A percentile compares a stretch with the other conserved stretches of the same genome.
Evolutionary conservation across 306 rosid species (phyloP).

Genomic region (Neltuma alba): DNA sequence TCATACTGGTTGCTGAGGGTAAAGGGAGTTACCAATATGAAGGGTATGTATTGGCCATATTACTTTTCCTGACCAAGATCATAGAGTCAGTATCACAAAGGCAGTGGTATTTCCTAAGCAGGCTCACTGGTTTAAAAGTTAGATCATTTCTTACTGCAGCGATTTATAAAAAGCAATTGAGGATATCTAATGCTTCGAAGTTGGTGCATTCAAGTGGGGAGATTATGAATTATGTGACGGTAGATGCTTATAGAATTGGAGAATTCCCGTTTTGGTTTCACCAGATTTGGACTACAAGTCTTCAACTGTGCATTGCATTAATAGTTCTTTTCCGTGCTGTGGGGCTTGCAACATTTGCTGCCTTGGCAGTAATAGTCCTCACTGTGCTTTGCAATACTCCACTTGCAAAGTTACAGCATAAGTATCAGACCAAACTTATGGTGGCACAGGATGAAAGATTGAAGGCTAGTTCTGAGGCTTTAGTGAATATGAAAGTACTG

Average conservation of each 20-base stretch:
- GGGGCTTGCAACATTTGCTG: constrained; percentile 79
- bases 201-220: too few species aligned
- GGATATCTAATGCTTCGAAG: constrained; percentile 67
- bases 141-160: constrained; percentile 76
- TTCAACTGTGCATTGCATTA: constrained; percentile 70
- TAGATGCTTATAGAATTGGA: too few species aligned
- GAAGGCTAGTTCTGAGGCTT: too few species aligned
- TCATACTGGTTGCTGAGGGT: constrained; percentile 81
- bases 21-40: constrained; percentile 71
- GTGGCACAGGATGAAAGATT: too few species aligned
- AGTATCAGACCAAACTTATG: too few species aligned
- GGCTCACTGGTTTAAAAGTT: constrained; percentile 69
- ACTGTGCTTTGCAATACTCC: too few species aligned
- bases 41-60: constrained; percentile 60
- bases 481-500: too few species aligned
- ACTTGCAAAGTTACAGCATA: too few species aligned
- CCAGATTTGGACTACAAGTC: constrained; percentile 86
- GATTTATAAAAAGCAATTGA: constrained; percentile 71
- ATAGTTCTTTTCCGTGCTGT: constrained; percentile 68
- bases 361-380: constrained; percentile 66
- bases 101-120: constrained; percentile 81
- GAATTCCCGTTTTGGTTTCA: too few species aligned
- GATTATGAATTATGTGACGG: too few species aligned
- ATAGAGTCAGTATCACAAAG: constrained; percentile 82
- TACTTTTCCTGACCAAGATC: constrained; percentile 61